Percentiles rank a stretch among this genome's conserved stretches.
Evolutionary conservation across 805 yeast genomes (phyloP).

Genomic region (Barnettozyma pratensis): DNA sequence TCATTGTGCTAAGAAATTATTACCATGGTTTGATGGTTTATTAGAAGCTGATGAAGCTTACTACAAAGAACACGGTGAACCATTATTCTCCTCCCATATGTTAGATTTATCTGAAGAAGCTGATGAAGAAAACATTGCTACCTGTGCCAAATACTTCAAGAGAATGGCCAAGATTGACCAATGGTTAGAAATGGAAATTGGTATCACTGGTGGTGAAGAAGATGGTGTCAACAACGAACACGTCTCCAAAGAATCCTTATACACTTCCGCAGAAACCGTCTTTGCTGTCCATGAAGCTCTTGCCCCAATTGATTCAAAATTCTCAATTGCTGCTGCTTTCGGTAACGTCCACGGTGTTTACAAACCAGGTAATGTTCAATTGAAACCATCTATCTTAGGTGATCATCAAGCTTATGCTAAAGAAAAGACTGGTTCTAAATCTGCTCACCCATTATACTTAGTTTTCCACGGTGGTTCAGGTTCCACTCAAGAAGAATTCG

Average conservation of each 20-base stretch:
- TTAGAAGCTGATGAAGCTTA: slow-evolving; percentile 93
- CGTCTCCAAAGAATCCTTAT: slow-evolving; percentile 79
- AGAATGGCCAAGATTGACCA: slow-evolving; percentile 92
- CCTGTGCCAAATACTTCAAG: slow-evolving; percentile 90
- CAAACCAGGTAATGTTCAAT: slow-evolving; percentile 97
- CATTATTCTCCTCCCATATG: slow-evolving; percentile 98
- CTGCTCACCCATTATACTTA: slow-evolving; percentile 77
- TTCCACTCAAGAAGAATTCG: slow-evolving; percentile 86
- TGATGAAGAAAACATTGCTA: slow-evolving; percentile 92
- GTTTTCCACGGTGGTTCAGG: slow-evolving; percentile 99
- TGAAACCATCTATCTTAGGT: slow-evolving; percentile 89
- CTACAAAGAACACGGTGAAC: slow-evolving; percentile 83
- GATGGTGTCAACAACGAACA: slow-evolving; percentile 99
- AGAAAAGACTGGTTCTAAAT: slow-evolving; percentile 49
- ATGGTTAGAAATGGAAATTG: slow-evolving; percentile 99
- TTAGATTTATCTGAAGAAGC: slow-evolving; percentile 95
- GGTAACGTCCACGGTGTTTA: slow-evolving; percentile 99
- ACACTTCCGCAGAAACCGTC: slow-evolving; percentile 95
- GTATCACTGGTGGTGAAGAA: slow-evolving; percentile 99
- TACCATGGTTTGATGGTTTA: slow-evolving; percentile 99
- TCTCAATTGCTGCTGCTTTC: slow-evolving; percentile 98
- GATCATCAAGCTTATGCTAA: slow-evolving; percentile 91
- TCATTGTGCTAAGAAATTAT: slow-evolving; percentile 97
- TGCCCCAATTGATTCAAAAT: slow-evolving; percentile 88
- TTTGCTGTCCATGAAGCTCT: slow-evolving; percentile 88